Base-by-base conservation (phyloP, 2,329 filamentous ascomycete species). In the Chrysosporium keratinophilum region DNA sequence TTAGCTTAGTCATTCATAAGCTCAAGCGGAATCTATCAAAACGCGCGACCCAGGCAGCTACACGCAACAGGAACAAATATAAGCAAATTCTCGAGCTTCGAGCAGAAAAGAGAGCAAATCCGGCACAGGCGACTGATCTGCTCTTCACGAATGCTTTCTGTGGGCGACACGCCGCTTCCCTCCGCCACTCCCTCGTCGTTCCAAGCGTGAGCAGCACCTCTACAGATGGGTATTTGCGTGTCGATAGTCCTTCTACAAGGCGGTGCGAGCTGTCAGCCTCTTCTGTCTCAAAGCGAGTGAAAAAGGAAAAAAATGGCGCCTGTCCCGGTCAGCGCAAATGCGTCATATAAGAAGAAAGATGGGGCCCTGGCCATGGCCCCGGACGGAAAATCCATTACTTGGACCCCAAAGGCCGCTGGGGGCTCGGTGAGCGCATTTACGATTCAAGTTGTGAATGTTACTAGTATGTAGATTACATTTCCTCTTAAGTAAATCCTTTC, bases 261-360 rank as follows among this genome's bases (percentile, higher is more conserved):
- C 50, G 40, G 50, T 40, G 28, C 12, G 37, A 48, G 44, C 28
- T 54, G 20, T 19, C 35, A 42, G 37, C 19, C 41, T 14, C 31
- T 33, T 31, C 11, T 23, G 42, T 46, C 34, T 34, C 31, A 9
- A 52, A 44, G 23, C 19, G n/a, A 40, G 17, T 55, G 48, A 34
- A 47, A 44, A 41, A 39, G 35, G 41, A 14, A 40, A 15, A 42
- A 47, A 34, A 58, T 58, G 56, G 56, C 56, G 17, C 50, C 53
- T 11, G 33, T 12, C 15, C 45, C 81, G 52, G 62, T 78, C 3
- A 59, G 56, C 52, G 56, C 51, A 35, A 35, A 45, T 1, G 83
- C 85, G 50, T 76, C 83, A 55, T 97, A 93, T 78, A 97, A 96
- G 74, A 98, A 97, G 76, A 93, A 95, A 71, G 87, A 97, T 75